Evolutionary conservation across 1,284 basidiomycete genomes (phyloP).

Genomic region (Xerocomus nothofagi): DNA sequence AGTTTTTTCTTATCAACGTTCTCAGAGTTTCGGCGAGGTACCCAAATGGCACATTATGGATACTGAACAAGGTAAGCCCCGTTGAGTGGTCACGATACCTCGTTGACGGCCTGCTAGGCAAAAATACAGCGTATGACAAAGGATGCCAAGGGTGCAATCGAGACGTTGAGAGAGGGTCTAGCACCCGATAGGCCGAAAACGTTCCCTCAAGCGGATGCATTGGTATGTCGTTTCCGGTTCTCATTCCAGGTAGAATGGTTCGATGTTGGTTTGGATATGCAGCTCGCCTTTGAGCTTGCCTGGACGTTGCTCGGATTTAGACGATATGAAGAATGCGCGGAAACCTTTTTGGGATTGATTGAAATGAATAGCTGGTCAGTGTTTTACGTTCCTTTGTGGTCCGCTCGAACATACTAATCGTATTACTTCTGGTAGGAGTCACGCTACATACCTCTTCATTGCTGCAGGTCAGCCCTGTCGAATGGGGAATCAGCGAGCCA

Average conservation of each 20-base stretch:
- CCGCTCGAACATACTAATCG: background rate
- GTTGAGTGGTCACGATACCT: background rate
- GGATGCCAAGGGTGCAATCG: constrained; percentile 62
- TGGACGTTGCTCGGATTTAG: constrained; percentile 71
- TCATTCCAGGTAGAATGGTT: background rate
- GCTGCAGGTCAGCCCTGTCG: constrained; percentile 51
- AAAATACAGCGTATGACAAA: constrained; percentile 72
- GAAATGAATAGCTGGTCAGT: constrained; percentile 67
- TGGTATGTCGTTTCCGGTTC: constrained; percentile 40
- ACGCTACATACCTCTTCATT: constrained; percentile 74
- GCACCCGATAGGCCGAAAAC: constrained; percentile 47
- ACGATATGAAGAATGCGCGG: constrained; percentile 64
- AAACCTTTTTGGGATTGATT: constrained; percentile 62
- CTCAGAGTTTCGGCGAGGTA: constrained; percentile 54
- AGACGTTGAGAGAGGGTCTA: constrained; percentile 59
- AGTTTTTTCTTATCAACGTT: background rate
- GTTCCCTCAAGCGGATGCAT: constrained; percentile 70
- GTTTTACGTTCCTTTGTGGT: background rate
- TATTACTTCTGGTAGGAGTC: constrained; percentile 50
- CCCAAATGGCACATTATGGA: constrained; percentile 72
- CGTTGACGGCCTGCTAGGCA: constrained; percentile 44
- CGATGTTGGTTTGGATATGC: background rate
- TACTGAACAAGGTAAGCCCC: constrained; percentile 59
- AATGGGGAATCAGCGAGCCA: background rate
- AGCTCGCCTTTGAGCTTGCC: constrained; percentile 76